phyloP scores from a whole-genome alignment of 106 monocot genomes.

The Allium sativum region DNA sequence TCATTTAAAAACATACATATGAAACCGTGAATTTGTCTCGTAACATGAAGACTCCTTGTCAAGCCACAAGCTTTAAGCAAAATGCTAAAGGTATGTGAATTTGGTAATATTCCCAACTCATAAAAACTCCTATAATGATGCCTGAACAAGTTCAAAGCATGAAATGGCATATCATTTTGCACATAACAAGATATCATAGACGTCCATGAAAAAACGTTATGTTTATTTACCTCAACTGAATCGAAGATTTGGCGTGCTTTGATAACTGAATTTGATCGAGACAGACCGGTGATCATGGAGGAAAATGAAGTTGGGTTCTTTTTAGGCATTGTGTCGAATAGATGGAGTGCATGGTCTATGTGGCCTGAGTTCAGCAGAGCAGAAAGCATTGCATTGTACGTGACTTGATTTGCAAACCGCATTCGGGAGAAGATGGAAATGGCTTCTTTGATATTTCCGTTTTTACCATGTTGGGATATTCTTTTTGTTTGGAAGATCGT shows the following conservation, averaged over 20 bases:
- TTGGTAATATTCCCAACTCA: slow-evolving; percentile 16
- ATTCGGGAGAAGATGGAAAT: slow-evolving; percentile 25
- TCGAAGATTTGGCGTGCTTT: slow-evolving; percentile 25
- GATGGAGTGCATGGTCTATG: slow-evolving; percentile 7
- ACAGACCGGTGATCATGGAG: slow-evolving; percentile 33
- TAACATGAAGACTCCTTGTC: slow-evolving; percentile 3
- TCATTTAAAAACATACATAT: slow-evolving; percentile 25
- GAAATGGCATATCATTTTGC: slow-evolving; percentile 16
- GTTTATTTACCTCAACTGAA: slow-evolving; percentile 4
- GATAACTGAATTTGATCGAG: slow-evolving; percentile 3
- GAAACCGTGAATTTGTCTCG: slow-evolving; percentile 23
- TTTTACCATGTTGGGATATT: slow-evolving; percentile 14
- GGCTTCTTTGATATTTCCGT: slow-evolving; percentile 20
- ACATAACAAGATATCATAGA: slow-evolving; percentile 38
- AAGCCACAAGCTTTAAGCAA: slow-evolving; percentile 26
- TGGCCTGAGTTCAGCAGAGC: slow-evolving; percentile 17
- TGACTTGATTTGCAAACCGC: slow-evolving; percentile 27
- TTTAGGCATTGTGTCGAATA: slow-evolving; percentile 38
- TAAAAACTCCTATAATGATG: slow-evolving; percentile 18
- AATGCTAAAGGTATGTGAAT: slow-evolving; percentile 30
- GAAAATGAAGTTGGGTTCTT: slow-evolving; percentile 36
- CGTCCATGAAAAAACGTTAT: slow-evolving; percentile 50
- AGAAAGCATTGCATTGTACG: slow-evolving; percentile 38
- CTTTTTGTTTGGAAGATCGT: slow-evolving; percentile 16
- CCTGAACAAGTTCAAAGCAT: slow-evolving; percentile 23